Conservation (phyloP, 768 basidiomycete genomes). For the Pluteus cervinus region DNA sequence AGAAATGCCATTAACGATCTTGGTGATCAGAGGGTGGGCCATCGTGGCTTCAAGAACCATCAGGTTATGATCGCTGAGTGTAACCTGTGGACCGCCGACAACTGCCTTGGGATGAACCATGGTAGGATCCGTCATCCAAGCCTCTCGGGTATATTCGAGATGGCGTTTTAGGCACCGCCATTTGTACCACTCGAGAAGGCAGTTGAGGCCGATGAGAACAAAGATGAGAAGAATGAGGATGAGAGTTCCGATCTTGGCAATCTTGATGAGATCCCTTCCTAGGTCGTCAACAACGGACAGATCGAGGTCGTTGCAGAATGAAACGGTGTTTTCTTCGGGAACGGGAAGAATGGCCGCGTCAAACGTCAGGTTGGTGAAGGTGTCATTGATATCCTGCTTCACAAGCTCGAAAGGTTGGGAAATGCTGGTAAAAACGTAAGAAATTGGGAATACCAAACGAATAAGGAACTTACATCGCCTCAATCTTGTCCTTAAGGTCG, state of each 20-base stretch:
- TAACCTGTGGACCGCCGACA: conserved; percentile 41
- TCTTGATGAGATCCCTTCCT: conserved; percentile 69
- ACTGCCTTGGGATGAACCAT: conserved; percentile 33
- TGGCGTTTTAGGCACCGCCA: conserved; percentile 69
- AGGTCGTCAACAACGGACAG: conserved; percentile 83
- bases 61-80: conserved; percentile 70
- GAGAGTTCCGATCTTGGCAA: conserved; percentile 73
- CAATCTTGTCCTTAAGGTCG: conserved; percentile 63
- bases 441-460: neutral
- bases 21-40: conserved; percentile 69
- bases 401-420: conserved; percentile 84
- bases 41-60: conserved; percentile 66
- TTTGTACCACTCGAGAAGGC: conserved; percentile 82
- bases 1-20: conserved; percentile 51
- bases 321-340: conserved; percentile 59
- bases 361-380: conserved; percentile 69
- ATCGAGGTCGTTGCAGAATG: conserved; percentile 78
- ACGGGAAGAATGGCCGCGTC: conserved; percentile 71
- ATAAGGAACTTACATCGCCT: conserved; percentile 51
- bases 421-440: conserved; percentile 38
- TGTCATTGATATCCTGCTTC: conserved; percentile 86
- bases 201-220: conserved; percentile 67
- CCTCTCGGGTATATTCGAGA: conserved; percentile 65
- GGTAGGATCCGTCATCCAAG: conserved; percentile 72
- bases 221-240: conserved; percentile 70